Conservation (phyloP, 176 grass and related monocot species). For the Chrysopogon serrulatus region DNA sequence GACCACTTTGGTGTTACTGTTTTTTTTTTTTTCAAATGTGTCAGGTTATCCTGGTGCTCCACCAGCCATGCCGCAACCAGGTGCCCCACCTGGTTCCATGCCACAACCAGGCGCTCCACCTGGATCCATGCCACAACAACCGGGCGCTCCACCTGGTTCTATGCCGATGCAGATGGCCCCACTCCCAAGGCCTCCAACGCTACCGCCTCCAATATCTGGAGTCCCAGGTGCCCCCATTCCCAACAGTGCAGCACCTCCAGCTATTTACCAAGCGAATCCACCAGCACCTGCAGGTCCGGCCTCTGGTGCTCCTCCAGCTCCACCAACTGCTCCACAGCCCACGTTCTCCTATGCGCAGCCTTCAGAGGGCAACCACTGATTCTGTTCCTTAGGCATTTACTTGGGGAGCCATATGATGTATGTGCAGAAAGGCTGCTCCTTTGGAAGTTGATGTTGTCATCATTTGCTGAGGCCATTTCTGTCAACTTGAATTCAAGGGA, state of each 20-base stretch:
- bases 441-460: not conserved
- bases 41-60: conserved; percentile 55
- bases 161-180: conserved; percentile 50
- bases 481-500: not conserved
- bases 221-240: conserved; percentile 25
- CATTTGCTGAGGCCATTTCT: not conserved
- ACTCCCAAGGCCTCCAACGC: conserved; percentile 57
- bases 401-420: not conserved
- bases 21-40: not conserved
- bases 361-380: conserved; percentile 46
- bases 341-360: conserved; percentile 38
- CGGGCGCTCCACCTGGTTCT: conserved; percentile 27
- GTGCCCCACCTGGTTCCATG: conserved; percentile 30
- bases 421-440: no score
- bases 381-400: not conserved
- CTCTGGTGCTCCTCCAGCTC: conserved; percentile 41
- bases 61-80: conserved; percentile 12
- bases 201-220: conserved; percentile 53
- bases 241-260: conserved; percentile 33
- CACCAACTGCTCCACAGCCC: conserved; percentile 23
- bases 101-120: conserved; percentile 9
- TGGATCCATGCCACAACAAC: conserved; percentile 29
- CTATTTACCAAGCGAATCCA: conserved; percentile 56
- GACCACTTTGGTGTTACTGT: not conserved
- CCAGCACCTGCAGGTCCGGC: conserved; percentile 16